These are phyloP conservation scores for Apophysomyces trapeziformis DNA, from an alignment of 371 early-diverging fungal genomes.

Conservation along the genomic window DNA sequence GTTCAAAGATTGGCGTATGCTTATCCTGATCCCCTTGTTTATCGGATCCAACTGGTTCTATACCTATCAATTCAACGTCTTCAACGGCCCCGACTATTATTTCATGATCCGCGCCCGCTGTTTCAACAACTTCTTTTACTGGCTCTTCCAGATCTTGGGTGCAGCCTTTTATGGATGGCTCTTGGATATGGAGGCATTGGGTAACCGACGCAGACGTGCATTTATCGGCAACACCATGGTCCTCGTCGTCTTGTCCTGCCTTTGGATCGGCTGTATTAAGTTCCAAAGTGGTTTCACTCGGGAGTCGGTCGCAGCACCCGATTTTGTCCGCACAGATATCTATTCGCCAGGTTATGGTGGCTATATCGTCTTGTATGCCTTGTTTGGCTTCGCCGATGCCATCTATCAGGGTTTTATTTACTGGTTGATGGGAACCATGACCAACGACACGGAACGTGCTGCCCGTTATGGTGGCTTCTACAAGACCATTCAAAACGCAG, in stretches of 20 bases:
- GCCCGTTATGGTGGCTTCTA: constrained; percentile 83
- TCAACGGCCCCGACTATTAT: constrained; percentile 37
- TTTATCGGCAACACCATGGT: constrained; percentile 53
- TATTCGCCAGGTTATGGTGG: constrained; percentile 46
- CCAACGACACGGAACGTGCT: constrained; percentile 69
- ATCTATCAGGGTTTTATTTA: constrained; percentile 75
- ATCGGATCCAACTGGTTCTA: constrained; percentile 80
- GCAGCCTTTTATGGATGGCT: constrained; percentile 62
- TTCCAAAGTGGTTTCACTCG: constrained; percentile 54
- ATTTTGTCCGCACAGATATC: constrained; percentile 36
- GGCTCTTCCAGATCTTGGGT: constrained; percentile 73
- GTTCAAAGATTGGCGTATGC: constrained; percentile 71
- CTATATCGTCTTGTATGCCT: constrained; percentile 61
- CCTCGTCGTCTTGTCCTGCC: constrained; percentile 43
- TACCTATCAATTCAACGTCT: constrained; percentile 63
- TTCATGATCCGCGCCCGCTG: constrained; percentile 63
- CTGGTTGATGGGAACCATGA: constrained; percentile 76
- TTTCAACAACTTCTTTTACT: constrained; percentile 73
- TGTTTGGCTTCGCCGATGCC: constrained; percentile 72
- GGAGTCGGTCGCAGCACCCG: constrained; percentile 24
- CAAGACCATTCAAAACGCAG: constrained; percentile 82
- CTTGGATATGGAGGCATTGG: constrained; percentile 52
- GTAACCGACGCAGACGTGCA: constrained; percentile 58
- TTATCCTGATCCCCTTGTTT: constrained; percentile 68
- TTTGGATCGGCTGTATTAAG: constrained; percentile 63